These are phyloP conservation scores for Ormosia emarginata DNA, from an alignment of 306 rosid genomes.

Conservation along the genomic window DNA sequence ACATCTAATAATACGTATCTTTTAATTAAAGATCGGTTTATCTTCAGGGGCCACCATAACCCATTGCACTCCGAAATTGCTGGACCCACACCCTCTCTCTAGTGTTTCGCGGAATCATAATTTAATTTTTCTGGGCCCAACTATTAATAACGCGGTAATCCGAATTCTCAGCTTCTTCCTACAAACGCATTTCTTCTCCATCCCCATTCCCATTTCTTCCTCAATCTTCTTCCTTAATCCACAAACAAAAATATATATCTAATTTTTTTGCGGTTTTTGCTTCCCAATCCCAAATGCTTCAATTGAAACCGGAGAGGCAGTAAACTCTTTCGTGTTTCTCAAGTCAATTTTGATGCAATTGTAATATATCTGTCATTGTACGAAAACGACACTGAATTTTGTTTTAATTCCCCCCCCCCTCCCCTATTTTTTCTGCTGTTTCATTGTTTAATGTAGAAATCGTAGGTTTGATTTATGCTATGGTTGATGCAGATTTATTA, in stretches of 20 bases:
- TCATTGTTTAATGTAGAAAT: not conserved
- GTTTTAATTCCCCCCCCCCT: not conserved
- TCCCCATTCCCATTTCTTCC: not conserved
- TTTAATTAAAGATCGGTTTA: too few species aligned
- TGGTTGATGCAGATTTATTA: conserved; percentile 1
- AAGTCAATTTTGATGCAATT: not conserved
- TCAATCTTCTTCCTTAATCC: not conserved
- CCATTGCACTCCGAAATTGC: conserved; percentile 27
- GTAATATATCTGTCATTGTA: not conserved
- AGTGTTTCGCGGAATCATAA: conserved; percentile 33
- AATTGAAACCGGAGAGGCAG: not conserved
- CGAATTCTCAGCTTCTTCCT: conserved; percentile 39
- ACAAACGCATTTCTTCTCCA: not conserved
- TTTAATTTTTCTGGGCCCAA: not conserved
- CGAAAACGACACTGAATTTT: not conserved
- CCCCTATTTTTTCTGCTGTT: not conserved
- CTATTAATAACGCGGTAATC: conserved; percentile 48
- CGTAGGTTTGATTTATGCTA: not conserved
- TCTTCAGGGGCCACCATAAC: not conserved
- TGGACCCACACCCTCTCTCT: conserved; percentile 24
- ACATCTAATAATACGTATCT: too few species aligned
- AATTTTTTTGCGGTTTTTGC: not conserved
- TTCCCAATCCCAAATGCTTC: conserved; percentile 8
- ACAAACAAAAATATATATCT: not conserved
- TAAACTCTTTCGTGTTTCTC: not conserved